These are phyloP conservation scores for Apiospora sp. DNA, from an alignment of 2,329 filamentous ascomycete species.

Conservation along the genomic window DNA sequence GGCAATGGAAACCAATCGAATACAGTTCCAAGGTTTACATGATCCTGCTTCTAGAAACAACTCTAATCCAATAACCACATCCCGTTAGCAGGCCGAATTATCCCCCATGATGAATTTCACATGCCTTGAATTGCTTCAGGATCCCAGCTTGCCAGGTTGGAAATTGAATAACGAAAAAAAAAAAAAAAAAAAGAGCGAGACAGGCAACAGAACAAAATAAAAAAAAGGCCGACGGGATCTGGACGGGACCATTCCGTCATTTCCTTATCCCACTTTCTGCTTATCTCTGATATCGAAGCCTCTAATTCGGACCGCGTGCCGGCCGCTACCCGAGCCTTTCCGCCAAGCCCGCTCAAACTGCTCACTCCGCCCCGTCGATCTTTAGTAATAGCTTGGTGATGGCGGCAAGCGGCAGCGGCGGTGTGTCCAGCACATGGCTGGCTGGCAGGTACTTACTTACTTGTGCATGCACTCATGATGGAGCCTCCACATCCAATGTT, in stretches of 20 bases:
- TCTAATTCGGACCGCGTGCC: slow-evolving; percentile 8
- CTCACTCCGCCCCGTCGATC: slow-evolving; percentile 3
- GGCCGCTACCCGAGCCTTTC: neutral
- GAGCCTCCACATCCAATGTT: slow-evolving; percentile 1
- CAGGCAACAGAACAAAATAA: neutral
- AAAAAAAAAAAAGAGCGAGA: neutral
- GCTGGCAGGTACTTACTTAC: neutral
- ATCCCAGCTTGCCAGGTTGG: neutral
- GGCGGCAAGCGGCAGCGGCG: neutral
- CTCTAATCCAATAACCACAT: neutral
- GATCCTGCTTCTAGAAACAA: neutral
- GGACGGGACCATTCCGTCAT: neutral
- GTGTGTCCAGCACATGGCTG: neutral
- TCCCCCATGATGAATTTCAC: neutral
- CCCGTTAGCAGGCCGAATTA: neutral
- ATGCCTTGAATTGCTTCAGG: neutral
- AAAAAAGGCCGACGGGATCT: too few relatives aligned
- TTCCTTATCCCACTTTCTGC: neutral
- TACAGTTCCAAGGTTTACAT: neutral
- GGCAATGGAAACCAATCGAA: slow-evolving; percentile 12
- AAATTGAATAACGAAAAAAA: neutral
- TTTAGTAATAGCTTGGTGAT: slow-evolving; percentile 10
- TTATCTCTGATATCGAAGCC: neutral
- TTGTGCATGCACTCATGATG: too few relatives aligned
- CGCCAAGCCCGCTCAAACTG: slow-evolving; percentile 4